phyloP scores from a whole-genome alignment of 2,329 filamentous ascomycete genomes.

The Didymella pinodella region DNA sequence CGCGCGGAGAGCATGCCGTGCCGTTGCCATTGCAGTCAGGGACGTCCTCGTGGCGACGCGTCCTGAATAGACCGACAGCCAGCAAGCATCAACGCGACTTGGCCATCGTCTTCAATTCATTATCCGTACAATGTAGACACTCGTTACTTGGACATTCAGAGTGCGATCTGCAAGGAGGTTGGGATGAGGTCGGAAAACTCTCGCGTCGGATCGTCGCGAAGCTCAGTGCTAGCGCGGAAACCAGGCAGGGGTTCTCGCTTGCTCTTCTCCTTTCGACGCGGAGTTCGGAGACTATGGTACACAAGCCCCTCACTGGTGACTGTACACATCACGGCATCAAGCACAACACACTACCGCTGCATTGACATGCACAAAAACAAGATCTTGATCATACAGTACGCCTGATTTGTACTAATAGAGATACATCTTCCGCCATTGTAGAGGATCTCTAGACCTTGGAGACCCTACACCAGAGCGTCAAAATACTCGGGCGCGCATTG shows the following conservation, averaged over 20 bases:
- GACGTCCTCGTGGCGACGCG: not conserved
- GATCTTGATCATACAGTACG: not conserved
- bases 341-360: not conserved
- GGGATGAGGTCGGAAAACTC: slow-evolving; percentile 7
- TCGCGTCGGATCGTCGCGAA: slow-evolving; percentile 5
- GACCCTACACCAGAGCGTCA: not conserved
- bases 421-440: not conserved
- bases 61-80: not conserved
- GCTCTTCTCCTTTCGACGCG: not conserved
- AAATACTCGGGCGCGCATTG: not conserved
- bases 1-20: not conserved
- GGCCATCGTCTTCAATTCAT: not conserved
- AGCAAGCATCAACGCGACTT: not conserved
- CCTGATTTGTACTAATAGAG: not conserved
- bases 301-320: too few species aligned
- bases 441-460: not conserved
- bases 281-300: not conserved
- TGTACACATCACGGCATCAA: not conserved
- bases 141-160: not conserved
- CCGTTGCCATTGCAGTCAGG: not conserved
- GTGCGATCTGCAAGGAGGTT: slow-evolving; percentile 4
- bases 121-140: not conserved
- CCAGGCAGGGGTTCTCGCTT: not conserved
- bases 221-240: slow-evolving; percentile 10
- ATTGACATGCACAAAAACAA: not conserved